Conservation (phyloP, 2,329 filamentous ascomycete genomes). For the Talaromyces verruculosus region DNA sequence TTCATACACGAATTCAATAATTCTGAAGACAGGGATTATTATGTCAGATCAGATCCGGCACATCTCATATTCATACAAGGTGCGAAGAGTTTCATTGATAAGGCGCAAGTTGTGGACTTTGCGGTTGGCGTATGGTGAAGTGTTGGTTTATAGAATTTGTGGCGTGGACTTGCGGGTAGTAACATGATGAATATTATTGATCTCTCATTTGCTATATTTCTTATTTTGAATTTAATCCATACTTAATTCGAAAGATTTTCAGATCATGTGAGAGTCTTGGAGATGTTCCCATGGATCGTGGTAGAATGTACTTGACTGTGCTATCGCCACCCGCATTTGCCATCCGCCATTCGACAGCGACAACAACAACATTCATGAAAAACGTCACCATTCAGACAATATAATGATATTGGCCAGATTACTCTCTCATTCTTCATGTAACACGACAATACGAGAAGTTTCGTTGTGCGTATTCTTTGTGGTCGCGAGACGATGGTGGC, state of each 20-base stretch:
- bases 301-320: not conserved
- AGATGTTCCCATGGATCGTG: not conserved
- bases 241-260: not conserved
- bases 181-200: not conserved
- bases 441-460: not conserved
- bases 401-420: not conserved
- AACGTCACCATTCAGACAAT: not conserved
- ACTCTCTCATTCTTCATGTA: not conserved
- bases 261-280: not conserved
- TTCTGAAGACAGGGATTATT: constrained; percentile 66
- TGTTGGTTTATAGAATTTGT: not conserved
- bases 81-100: constrained; percentile 32
- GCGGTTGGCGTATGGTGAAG: constrained; percentile 13
- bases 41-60: constrained; percentile 62
- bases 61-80: constrained; percentile 60
- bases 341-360: not conserved
- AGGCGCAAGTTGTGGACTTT: constrained; percentile 40
- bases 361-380: not conserved
- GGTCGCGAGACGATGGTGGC: not conserved
- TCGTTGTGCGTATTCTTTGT: not conserved
- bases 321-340: not conserved
- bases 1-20: constrained; percentile 68
- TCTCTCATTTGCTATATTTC: not conserved
- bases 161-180: not conserved
- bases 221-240: not conserved